phyloP scores from a whole-genome alignment of 768 basidiomycete genomes.

The Termitomyces sp. region DNA sequence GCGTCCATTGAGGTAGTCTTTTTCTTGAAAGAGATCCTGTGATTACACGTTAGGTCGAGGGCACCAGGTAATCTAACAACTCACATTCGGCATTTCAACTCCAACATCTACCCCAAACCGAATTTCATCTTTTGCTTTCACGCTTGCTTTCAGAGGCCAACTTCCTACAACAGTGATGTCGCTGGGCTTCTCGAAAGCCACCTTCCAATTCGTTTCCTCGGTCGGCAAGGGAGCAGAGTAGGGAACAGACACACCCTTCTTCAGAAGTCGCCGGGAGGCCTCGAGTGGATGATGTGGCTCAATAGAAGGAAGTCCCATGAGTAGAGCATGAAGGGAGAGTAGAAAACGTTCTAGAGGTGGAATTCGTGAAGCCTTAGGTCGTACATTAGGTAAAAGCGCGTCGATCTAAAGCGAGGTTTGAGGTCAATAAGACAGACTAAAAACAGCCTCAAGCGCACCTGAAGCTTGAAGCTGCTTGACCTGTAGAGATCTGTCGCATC shows the following conservation, averaged over 20 bases:
- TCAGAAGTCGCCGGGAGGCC: conserved; percentile 54
- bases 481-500: conserved; percentile 73
- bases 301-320: conserved; percentile 58
- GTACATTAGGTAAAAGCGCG: conserved; percentile 73
- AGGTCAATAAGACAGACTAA: not conserved
- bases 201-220: conserved; percentile 85
- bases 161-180: conserved; percentile 82
- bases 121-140: conserved; percentile 66
- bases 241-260: conserved; percentile 60
- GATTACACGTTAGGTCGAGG: conserved; percentile 16
- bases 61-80: conserved; percentile 22
- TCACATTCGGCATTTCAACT: conserved; percentile 83
- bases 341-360: conserved; percentile 70
- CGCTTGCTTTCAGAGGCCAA: conserved; percentile 77
- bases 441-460: conserved; percentile 43
- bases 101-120: conserved; percentile 77
- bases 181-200: conserved; percentile 73
- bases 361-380: conserved; percentile 58
- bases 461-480: conserved; percentile 82
- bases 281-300: conserved; percentile 63
- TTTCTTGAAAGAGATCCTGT: conserved; percentile 87
- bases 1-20: conserved; percentile 86
- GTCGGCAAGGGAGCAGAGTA: conserved; percentile 69
- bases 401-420: conserved; percentile 59
- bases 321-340: conserved; percentile 60